Evolutionary conservation across 2,329 filamentous ascomycete genomes (phyloP), one percentile per base, ranked within the genome.

Genomic region (Fusarium acutatum): DNA sequence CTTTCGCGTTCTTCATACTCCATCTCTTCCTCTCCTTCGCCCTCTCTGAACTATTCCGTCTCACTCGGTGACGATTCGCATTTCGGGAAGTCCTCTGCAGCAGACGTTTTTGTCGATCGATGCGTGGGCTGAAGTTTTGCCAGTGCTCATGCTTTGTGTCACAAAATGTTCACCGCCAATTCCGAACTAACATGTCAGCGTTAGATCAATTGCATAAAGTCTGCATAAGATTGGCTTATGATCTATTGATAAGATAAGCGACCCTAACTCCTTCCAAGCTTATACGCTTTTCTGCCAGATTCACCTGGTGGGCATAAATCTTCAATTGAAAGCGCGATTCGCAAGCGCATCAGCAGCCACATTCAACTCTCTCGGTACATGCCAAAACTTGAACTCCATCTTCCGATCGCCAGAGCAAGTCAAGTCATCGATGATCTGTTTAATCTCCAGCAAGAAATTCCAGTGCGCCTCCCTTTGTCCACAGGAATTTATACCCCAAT

Each of bases 361-460:
- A 5, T 26, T 44, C 24, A 3, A 6, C 24, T 26, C 5, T 44
- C 43, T 26, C 8, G 12, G 24, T 3, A 4, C 43, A 14, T 26
- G 43, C 7, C 43, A 44, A 6, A 44, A 26, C 12, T 20, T 44
- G 4, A 26, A 6, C 17, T 44, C 24, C 24, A 26, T 44, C 7
- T 14, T 20, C 12, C 7, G 24, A 9, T 2, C 41, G 12, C 41
- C 2, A 20, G 24, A 6, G 4, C 2, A 26, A 26, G 12, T 0
- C 17, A 44, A 20, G 3, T 44, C 24, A 26, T 44, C 17, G 20
- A 44, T 9, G 4, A 14, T 26, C 3, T 6, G 1, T 4, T 5
- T 26, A 4, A 14, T 44, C 0, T 44, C 6, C 3, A 26, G 17
- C 41, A 44, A 0, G 4, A 26, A 20, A 6, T 14, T 20, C 41